Evolutionary conservation across 208 protist genomes (phyloP).

Genomic region (Porcisia hertigi): DNA sequence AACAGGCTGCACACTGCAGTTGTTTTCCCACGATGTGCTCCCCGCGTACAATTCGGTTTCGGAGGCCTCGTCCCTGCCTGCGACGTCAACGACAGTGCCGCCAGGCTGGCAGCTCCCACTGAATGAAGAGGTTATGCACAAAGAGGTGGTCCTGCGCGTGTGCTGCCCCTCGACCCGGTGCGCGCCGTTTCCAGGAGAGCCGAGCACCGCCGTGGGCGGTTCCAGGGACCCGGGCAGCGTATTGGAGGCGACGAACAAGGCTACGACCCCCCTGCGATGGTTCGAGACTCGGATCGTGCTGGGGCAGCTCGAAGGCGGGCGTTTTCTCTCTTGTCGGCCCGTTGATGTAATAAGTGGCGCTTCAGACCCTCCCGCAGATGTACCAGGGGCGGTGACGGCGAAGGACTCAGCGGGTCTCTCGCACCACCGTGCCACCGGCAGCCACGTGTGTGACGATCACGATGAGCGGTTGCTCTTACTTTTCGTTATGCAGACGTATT

Average conservation of each 20-base stretch:
- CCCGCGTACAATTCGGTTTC: neutral
- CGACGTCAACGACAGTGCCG: conserved; percentile 6
- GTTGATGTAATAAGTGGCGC: neutral
- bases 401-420: neutral
- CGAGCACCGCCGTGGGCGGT: neutral
- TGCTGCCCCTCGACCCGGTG: conserved; percentile 29
- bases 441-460: conserved; percentile 6
- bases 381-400: neutral
- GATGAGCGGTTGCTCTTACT: conserved; percentile 55
- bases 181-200: conserved; percentile 1
- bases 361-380: neutral
- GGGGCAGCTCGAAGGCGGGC: conserved; percentile 31
- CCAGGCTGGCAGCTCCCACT: conserved; percentile 33
- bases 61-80: neutral
- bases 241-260: neutral
- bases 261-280: conserved; percentile 9
- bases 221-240: neutral
- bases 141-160: conserved; percentile 26
- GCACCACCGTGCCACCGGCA: neutral
- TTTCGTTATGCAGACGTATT: conserved; percentile 51
- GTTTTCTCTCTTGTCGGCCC: conserved; percentile 23
- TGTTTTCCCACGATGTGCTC: neutral
- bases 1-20: conserved; percentile 43
- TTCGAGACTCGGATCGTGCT: conserved; percentile 32
- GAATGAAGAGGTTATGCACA: conserved; percentile 21